A percentile compares a stretch with the other conserved stretches of the same genome.
Evolutionary conservation across 2,329 filamentous ascomycete species (phyloP).

Genomic region (Diaporthe humulicola): DNA sequence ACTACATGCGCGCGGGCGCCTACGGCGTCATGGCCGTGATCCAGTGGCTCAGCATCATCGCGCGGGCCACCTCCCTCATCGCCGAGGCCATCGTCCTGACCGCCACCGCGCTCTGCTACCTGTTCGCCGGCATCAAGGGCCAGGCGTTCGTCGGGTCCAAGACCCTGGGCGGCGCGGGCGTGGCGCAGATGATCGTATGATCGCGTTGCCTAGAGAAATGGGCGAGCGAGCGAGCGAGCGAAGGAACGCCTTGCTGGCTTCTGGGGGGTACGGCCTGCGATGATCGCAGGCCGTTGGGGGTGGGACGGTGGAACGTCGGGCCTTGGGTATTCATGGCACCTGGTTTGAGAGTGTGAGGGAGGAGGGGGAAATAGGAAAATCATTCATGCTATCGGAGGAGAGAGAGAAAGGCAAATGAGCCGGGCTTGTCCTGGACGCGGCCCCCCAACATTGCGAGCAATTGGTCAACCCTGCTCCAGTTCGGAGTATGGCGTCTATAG

Average conservation of each 20-base stretch:
- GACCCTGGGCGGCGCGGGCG: constrained; percentile 92
- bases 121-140: constrained; percentile 82
- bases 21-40: constrained; percentile 85
- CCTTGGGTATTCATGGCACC: neutral
- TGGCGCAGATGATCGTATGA: constrained; percentile 98
- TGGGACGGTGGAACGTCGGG: neutral
- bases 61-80: constrained; percentile 78
- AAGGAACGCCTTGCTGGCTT: neutral
- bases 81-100: constrained; percentile 87
- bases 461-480: constrained; percentile 23
- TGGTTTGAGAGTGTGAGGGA: neutral
- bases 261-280: neutral
- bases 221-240: too few species aligned
- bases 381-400: neutral
- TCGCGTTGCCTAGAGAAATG: constrained; percentile 9
- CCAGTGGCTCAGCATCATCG: constrained; percentile 85
- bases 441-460: constrained; percentile 4
- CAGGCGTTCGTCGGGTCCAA: constrained; percentile 94
- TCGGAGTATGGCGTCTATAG: constrained; percentile 39
- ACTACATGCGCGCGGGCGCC: constrained; percentile 94
- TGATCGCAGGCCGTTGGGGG: too few species aligned
- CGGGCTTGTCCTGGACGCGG: constrained; percentile 18
- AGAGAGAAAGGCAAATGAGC: neutral
- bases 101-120: constrained; percentile 84
- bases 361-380: neutral